phyloP scores from a whole-genome alignment of 148 eudicot genomes.

The Heliamphora exappendiculata region DNA sequence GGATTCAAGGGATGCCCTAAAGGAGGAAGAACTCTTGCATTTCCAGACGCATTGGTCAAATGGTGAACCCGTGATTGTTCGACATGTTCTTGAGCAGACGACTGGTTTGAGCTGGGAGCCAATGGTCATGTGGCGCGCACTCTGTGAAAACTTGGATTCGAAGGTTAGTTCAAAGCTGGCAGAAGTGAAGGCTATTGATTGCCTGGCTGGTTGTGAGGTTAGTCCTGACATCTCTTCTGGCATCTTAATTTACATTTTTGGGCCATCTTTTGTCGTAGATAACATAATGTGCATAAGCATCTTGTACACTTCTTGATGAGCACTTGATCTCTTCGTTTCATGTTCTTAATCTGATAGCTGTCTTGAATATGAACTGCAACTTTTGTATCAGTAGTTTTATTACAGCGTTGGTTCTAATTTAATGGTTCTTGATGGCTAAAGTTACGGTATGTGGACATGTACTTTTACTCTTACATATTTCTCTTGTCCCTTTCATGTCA shows the following conservation, averaged over 20 bases:
- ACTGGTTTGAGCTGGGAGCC: constrained; percentile 96
- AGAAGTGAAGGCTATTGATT: constrained; percentile 68
- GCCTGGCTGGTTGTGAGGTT: constrained; percentile 82
- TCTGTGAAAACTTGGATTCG: constrained; percentile 48
- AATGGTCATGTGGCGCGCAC: constrained; percentile 82
- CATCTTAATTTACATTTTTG: background rate
- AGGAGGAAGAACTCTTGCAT: constrained; percentile 23
- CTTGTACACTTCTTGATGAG: background rate
- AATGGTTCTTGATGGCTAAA: background rate
- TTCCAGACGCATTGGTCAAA: constrained; percentile 62
- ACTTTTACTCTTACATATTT: background rate
- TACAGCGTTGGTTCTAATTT: background rate
- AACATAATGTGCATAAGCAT: background rate
- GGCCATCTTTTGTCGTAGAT: background rate
- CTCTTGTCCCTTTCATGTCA: background rate
- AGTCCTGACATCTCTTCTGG: constrained; percentile 11
- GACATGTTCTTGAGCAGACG: constrained; percentile 49
- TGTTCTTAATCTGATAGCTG: background rate
- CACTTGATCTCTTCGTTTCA: background rate
- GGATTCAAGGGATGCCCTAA: constrained; percentile 29
- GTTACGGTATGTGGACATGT: background rate
- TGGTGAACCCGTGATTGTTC: constrained; percentile 82
- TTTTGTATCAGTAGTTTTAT: background rate
- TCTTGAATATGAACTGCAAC: background rate
- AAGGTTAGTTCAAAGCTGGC: constrained; percentile 36